Base-by-base conservation (phyloP, 148 eudicot genomes). In the Rhododendron simsii region DNA sequence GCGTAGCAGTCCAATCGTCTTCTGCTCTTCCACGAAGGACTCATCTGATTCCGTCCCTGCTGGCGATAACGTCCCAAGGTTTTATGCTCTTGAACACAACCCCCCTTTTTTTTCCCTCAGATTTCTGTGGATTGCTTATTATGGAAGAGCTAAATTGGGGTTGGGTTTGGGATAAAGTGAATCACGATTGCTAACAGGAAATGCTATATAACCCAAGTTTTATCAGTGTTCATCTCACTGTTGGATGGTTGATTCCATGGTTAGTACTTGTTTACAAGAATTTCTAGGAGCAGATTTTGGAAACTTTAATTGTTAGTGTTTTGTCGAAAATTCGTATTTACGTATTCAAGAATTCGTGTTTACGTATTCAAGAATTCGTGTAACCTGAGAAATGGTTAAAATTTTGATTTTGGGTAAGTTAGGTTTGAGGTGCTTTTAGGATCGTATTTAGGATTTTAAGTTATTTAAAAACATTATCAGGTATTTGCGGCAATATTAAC, bases 11-110 rank as follows among this genome's bases (percentile, higher is more conserved):
- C 88, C 85, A 82, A 80, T 14, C 18, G 30, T 79, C 55, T 53
- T 53, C 35, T 85, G 90, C 45, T 91, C 89, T 61, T 86, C 94
- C 85, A 86, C 93, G 13, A 86, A 57, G 20, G 91, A 87, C 26
- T 86, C 91, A 33, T 63, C 89, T 85, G 80, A 65, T 84, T 83
- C 91, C 11, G 39, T 84, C 78, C 80, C 91, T 71, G 84, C 78
- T n/a, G 87, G 84, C 44, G 90, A 89, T 83, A 88, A 75, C 83
- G 44, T 88, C 67, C 84, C 93, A 21, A 92, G 96, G 96, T 94
- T 82, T 80, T 26, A 26, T 51, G 78, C 2, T 26, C 45, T 14
- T 12, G 48, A 48, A 12, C 20, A 41, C 21, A 20, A 5, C 0
- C 7, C 44, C 37, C 37, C 26, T 48, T n/a, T 14, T 73, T 20